phyloP scores from a whole-genome alignment of 73 alveolate genomes.

The Paramecium pentaurelia region DNA sequence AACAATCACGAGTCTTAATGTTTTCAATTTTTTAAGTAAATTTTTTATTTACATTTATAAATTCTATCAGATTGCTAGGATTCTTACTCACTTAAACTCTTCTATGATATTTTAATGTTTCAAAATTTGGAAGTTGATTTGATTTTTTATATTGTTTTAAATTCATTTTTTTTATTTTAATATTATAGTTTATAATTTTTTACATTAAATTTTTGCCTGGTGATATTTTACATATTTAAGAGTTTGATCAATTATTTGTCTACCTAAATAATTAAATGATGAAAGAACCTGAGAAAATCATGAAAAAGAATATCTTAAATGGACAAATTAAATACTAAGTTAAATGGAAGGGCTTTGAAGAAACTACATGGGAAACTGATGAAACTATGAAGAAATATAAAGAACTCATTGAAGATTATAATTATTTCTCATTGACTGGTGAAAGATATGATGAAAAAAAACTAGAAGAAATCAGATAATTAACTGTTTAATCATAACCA shows the following conservation, averaged over 20 bases:
- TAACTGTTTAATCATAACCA: neutral
- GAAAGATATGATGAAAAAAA: conserved; percentile 43
- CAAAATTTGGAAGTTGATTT: neutral
- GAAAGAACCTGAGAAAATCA: conserved; percentile 12
- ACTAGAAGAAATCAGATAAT: neutral
- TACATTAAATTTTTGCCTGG: neutral
- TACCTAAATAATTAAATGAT: neutral
- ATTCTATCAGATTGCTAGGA: neutral
- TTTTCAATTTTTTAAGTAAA: neutral
- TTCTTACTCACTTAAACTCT: neutral
- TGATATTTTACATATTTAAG: neutral
- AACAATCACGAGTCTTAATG: neutral
- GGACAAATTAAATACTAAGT: neutral
- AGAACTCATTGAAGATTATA: conserved; percentile 20
- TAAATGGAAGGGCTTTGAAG: conserved; percentile 42
- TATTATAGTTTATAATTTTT: neutral
- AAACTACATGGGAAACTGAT: conserved; percentile 31
- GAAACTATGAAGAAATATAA: neutral
- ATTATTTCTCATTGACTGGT: conserved; percentile 10
- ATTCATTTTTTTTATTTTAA: neutral
- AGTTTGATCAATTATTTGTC: neutral
- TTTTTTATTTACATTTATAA: neutral
- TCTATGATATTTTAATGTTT: neutral
- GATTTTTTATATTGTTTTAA: neutral
- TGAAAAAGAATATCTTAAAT: neutral